Base-by-base conservation (phyloP, 1,139 yeast species). In the Geotrichum histeridarum region DNA sequence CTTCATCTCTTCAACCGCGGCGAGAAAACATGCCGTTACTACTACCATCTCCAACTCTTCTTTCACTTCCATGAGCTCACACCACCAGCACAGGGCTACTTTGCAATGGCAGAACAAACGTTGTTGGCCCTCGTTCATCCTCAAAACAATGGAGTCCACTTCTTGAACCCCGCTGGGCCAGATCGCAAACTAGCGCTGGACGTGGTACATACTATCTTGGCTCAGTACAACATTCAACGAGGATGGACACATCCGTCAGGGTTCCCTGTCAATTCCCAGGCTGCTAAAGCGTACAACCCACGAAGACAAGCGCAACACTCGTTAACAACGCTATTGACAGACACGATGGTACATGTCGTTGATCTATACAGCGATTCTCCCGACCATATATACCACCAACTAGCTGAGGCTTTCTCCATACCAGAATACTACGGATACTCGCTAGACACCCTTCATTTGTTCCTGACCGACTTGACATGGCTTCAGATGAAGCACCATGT, bases 401-500 rank as follows among this genome's bases (percentile, higher is more conserved):
- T 55, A 11, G 36, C 52, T 22, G 11, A 39, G 4, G 43, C 54
- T 6, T 55, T 55, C 30, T 32, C 42, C 22, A 48, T 55, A 5
- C 57, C 57, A 2, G 57, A 55, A 18, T 55, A 55, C 43, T 55
- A 44, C 31, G 57, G 57, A 18, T 55, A 54, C 33, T 39, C 43
- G 8, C 15, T 51, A 5, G 46, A 51, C 18, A 38, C 54, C 2
- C 50, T 54, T 3, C 18, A 43, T 31, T 27, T 33, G 12, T 54
- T 54, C 36, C 53, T 53, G 18, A 37, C 42, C 8, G 55, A 53
- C 49, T 43, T 53, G 4, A 42, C 52, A 8, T 53, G 55, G 55
- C 46, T 53, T 4, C 44, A 41, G 8, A 32, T 5, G 9, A 32
- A 27, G 30, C 35, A 46, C 47, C 54, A 51, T 17, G 54, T 51